Evolutionary conservation across 2,329 filamentous ascomycete genomes (phyloP), one percentile per base, ranked within the genome.

Genomic region (Beauveria bassiana): DNA sequence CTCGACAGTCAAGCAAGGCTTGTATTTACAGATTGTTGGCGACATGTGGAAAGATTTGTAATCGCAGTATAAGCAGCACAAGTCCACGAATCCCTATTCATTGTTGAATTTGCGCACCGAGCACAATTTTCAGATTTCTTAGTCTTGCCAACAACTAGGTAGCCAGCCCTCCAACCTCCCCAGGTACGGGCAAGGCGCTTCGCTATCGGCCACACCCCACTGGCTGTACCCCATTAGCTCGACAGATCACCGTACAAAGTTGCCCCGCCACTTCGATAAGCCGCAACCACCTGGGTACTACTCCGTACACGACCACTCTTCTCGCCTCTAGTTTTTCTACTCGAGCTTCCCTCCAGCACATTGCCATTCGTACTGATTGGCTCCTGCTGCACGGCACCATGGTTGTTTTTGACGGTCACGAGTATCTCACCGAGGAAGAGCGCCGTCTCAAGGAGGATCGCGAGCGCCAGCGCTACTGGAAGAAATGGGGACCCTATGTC

Each of bases 401-500:
- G 93, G 93, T 96, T 72, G 83, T 96, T 71, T 88, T 95, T 72
- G 91, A 96, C 75, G 86, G 88, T 71, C 86, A 95, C 76, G 90
- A 95, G 72, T 93, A 91, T 75, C 83, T 93, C 72, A 92, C 89
- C 64, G 87, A 90, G 75, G 93, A 98, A 78, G 93, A 98, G 81
- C 89, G 89, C 75, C 88, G 95, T 55, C 83, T 98, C 68, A 88
- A 89, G 71, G 86, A 96, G 71, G 93, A 98, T 75, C 85, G 87
- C 63, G 85, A 93, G 66, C 87, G 88, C 65, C 84, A 78, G 66
- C 93, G 91, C 74, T 98, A 98, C 79, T 98, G 93, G 93, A 98
- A 98, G 85, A 91, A 89, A 86, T 97, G 93, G 92, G 93, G 93
- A 61, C 88, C 93, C 26, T 98, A 97, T 71, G 88, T 96, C 68